Evolutionary conservation across 2,329 filamentous ascomycete genomes (phyloP).

Genomic region (Nothopassalora personata): DNA sequence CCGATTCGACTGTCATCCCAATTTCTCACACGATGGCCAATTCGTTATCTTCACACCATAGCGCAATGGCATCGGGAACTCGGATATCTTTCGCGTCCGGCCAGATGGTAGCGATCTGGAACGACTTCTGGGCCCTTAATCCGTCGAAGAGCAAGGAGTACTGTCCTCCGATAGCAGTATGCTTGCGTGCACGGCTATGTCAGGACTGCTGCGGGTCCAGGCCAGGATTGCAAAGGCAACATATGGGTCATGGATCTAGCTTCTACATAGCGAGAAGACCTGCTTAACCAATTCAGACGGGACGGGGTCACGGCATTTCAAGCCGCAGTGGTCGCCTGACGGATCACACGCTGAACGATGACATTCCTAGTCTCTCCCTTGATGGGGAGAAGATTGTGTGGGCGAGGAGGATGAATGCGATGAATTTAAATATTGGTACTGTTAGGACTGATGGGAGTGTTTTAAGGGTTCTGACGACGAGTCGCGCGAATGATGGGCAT

Average conservation of each 20-base stretch:
- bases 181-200: conserved; percentile 13
- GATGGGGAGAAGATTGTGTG: too few relatives aligned
- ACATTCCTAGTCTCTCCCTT: too few relatives aligned
- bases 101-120: conserved; percentile 4
- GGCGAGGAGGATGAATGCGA: too few relatives aligned
- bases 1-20: conserved; percentile 1
- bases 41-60: conserved; percentile 10
- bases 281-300: conserved; percentile 2
- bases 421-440: too few relatives aligned
- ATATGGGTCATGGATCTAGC: conserved; percentile 6
- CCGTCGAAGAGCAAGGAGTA: conserved; percentile 4
- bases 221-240: conserved; percentile 2
- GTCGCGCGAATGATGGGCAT: too few relatives aligned
- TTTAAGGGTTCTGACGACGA: too few relatives aligned
- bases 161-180: conserved; percentile 8
- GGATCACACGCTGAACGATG: too few relatives aligned
- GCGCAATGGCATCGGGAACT: conserved; percentile 4
- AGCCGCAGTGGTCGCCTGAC: conserved; percentile 9
- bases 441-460: too few relatives aligned
- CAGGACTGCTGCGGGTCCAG: background rate
- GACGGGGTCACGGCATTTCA: conserved; percentile 6
- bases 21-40: conserved; percentile 7
- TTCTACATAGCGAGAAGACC: background rate
- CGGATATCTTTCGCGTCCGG: conserved; percentile 7
- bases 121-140: conserved; percentile 1